Conservation (phyloP, 345 rosid genomes). For the Lumnitzera racemosa region DNA sequence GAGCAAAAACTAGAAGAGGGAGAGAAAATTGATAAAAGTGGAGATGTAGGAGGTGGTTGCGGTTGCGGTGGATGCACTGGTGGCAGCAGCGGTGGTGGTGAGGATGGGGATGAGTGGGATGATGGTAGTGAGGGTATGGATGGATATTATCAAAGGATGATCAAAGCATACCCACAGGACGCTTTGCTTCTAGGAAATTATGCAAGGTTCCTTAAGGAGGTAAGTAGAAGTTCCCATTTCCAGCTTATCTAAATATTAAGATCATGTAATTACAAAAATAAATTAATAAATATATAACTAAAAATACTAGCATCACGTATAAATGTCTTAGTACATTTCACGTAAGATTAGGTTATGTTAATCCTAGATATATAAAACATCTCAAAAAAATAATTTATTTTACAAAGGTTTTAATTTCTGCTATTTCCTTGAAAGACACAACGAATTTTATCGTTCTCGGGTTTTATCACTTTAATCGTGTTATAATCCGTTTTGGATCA, state of each 20-base stretch:
- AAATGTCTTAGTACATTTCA: no score
- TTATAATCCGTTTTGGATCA: not conserved
- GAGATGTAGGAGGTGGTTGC: conserved; percentile 4
- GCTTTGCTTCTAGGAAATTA: conserved; percentile 45
- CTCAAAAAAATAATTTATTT: no score
- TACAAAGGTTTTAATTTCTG: no score
- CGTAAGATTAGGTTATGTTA: no score
- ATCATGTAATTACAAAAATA: no score
- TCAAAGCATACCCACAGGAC: conserved; percentile 32
- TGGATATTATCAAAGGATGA: conserved; percentile 35
- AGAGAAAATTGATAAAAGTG: not conserved
- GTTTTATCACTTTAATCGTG: not conserved
- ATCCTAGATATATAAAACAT: no score
- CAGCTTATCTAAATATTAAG: not conserved
- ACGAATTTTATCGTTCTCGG: not conserved
- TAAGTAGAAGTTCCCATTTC: not conserved
- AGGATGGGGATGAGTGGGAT: conserved; percentile 13
- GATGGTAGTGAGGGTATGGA: conserved; percentile 32
- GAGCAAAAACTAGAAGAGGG: conserved; percentile 6
- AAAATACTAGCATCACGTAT: no score
- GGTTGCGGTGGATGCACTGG: not conserved
- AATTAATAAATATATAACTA: no score
- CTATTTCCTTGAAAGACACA: no score
- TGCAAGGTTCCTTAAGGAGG: conserved; percentile 53
- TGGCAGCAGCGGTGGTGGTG: conserved; percentile 14